Evolutionary conservation across 1,139 yeast species (phyloP).

Genomic region (Yamadazyma oceani): DNA sequence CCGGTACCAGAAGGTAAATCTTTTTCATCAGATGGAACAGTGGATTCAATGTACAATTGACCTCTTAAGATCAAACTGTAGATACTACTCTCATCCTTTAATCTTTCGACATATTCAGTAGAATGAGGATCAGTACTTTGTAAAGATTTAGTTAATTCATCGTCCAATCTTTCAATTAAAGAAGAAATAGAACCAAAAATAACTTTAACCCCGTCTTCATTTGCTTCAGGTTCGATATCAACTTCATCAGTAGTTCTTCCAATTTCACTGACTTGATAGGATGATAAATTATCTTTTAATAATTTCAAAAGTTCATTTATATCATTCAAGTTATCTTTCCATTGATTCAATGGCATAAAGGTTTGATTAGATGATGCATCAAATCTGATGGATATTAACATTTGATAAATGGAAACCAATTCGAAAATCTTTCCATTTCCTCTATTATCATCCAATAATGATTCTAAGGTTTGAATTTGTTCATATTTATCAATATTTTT

Average conservation of each 20-base stretch:
- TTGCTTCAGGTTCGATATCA: slow-evolving; percentile 72
- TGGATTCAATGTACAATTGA: slow-evolving; percentile 78
- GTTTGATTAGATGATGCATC: slow-evolving; percentile 70
- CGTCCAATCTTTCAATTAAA: slow-evolving; percentile 89
- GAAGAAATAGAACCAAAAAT: slow-evolving; percentile 85
- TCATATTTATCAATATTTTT: slow-evolving; percentile 85
- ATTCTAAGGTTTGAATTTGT: slow-evolving; percentile 73
- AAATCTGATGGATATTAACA: slow-evolving; percentile 85
- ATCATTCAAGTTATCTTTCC: slow-evolving; percentile 73
- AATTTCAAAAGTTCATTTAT: slow-evolving; percentile 61
- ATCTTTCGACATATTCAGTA: slow-evolving; percentile 85
- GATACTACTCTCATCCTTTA: slow-evolving; percentile 80
- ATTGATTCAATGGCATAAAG: slow-evolving; percentile 77
- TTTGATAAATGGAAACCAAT: slow-evolving; percentile 72
- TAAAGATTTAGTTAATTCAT: slow-evolving; percentile 85
- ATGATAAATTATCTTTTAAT: slow-evolving; percentile 58
- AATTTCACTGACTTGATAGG: slow-evolving; percentile 73
- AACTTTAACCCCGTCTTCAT: slow-evolving; percentile 64
- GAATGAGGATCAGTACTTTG: slow-evolving; percentile 94
- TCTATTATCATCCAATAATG: slow-evolving; percentile 44
- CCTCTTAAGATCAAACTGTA: slow-evolving; percentile 79
- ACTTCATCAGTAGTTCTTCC: slow-evolving; percentile 79
- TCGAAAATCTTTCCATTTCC: slow-evolving; percentile 57
- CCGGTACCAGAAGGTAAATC: slow-evolving; percentile 7
- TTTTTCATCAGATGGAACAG: slow-evolving; percentile 48